Evolutionary conservation across 495 filamentous ascomycete species (phyloP).

Genomic region (Barbatosphaeria neglecta): DNA sequence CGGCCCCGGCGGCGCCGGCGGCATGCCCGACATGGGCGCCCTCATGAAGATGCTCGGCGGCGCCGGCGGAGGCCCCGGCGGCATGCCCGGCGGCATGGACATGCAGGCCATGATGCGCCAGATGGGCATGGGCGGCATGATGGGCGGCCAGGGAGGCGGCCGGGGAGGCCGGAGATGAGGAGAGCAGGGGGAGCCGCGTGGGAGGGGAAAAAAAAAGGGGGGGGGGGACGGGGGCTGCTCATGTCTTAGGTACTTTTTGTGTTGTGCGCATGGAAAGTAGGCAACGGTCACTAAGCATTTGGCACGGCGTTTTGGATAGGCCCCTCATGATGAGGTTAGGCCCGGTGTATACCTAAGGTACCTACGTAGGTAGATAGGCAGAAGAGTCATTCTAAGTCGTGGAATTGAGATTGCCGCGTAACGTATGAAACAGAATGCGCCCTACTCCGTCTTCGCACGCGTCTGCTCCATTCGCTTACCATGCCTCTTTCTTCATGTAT

Average conservation of each 20-base stretch:
- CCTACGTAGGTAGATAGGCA: no score
- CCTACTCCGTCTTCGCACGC: no score
- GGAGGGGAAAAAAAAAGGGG: no score
- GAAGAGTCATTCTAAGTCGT: no score
- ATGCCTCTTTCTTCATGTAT: no score
- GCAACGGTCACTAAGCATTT: neutral
- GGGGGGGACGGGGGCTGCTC: no score
- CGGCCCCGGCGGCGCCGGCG: constrained; percentile 42
- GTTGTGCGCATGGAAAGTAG: neutral
- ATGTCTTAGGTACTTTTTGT: neutral
- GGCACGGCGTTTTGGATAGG: neutral
- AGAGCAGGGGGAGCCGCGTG: no score
- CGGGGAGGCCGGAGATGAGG: constrained; percentile 15
- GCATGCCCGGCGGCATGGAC: constrained; percentile 60
- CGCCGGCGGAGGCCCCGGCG: constrained; percentile 38
- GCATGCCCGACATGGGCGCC: constrained; percentile 68
- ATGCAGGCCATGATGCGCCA: constrained; percentile 78
- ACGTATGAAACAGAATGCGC: no score
- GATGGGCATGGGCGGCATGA: constrained; percentile 57
- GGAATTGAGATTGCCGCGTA: no score
- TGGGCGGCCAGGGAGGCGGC: constrained; percentile 16
- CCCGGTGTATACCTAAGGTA: no score
- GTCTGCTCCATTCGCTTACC: no score
- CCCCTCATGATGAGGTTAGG: no score
- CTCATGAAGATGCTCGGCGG: constrained; percentile 70